Conservation (phyloP, 2,329 filamentous ascomycete species). For the Septoria linicola region DNA sequence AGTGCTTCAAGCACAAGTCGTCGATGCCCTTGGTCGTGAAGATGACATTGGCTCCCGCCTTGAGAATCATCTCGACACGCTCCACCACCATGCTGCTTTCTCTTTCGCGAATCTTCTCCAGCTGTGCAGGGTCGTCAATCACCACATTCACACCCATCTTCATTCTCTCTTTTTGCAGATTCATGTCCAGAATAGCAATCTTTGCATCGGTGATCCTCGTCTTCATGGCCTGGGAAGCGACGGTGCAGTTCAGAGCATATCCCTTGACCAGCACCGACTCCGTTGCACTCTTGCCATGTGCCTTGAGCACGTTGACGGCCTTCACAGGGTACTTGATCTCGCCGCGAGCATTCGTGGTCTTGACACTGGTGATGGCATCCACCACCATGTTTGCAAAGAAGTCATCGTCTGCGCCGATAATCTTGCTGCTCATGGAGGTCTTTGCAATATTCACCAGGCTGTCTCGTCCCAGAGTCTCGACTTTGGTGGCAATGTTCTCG, state of each 20-base stretch:
- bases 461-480: slow-evolving; percentile 85
- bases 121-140: slow-evolving; percentile 92
- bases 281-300: slow-evolving; percentile 85
- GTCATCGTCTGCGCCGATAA: slow-evolving; percentile 91
- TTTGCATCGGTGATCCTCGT: slow-evolving; percentile 90
- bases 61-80: slow-evolving; percentile 93
- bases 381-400: slow-evolving; percentile 98
- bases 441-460: slow-evolving; percentile 93
- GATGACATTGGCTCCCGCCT: slow-evolving; percentile 93
- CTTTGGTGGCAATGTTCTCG: slow-evolving; percentile 95
- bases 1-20: slow-evolving; percentile 89
- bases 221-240: slow-evolving; percentile 96
- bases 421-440: slow-evolving; percentile 99
- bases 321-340: slow-evolving; percentile 98
- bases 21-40: slow-evolving; percentile 98
- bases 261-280: slow-evolving; percentile 93
- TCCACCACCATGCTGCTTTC: slow-evolving; percentile 93
- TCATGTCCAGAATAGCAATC: slow-evolving; percentile 96
- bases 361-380: slow-evolving; percentile 92
- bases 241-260: slow-evolving; percentile 97
- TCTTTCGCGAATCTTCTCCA: slow-evolving; percentile 93
- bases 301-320: slow-evolving; percentile 97
- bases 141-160: slow-evolving; percentile 98
- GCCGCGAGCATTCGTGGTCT: slow-evolving; percentile 83
- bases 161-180: slow-evolving; percentile 98